Base-by-base conservation (phyloP, 106 monocot genomes). In the Dendrobium officinale region DNA sequence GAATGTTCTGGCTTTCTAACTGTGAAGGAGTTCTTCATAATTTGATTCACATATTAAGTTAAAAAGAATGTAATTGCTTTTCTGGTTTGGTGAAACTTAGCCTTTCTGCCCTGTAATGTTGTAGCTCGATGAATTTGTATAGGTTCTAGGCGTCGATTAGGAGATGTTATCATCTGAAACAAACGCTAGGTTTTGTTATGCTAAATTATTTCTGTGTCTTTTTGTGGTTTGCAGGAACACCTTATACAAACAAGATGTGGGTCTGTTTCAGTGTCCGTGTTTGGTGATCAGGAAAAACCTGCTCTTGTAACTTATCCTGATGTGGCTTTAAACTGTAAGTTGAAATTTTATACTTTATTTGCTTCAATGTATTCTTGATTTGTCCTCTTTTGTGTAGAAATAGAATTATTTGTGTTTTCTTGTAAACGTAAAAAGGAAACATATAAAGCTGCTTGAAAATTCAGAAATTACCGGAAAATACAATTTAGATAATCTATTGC, bases 241-340 rank as follows among this genome's bases (percentile, higher is more conserved):
- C 79, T 85, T 73, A 80, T 95, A 79, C 83, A 84, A 77, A 95
- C 92, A 66, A 78, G 83, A 24, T 82, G 82, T 79, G 95, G 95
- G 17, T 70, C 87, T 2, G 75, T 95, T 51, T 85, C 90, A 13
- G 92, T 95, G 81, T 82, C 89, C 45, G 84, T 95, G 8, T 92
- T 88, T 83, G 95, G 95, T 8, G 95, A 95, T 83, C 85, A 81
- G 31, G 92, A 95, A 49, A 95, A 95, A 79, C 92, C 95, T 54
- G 95, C 95, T 22, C 92, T 95, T 72, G 81, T 95, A 72, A 92
- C 95, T 33, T 95, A 95, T 79, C 92, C 95, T 26, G 95, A 95
- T 81, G 75, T 95, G 42, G 95, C 92, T 54, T 82, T 95, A 78
- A 95, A 92, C 75, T 79, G 95, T 95, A 84, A 90, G 95, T 42